Evolutionary conservation across 805 yeast species (phyloP), one percentile per base, ranked within the genome.

Genomic region (Schwanniomyces sp.): DNA sequence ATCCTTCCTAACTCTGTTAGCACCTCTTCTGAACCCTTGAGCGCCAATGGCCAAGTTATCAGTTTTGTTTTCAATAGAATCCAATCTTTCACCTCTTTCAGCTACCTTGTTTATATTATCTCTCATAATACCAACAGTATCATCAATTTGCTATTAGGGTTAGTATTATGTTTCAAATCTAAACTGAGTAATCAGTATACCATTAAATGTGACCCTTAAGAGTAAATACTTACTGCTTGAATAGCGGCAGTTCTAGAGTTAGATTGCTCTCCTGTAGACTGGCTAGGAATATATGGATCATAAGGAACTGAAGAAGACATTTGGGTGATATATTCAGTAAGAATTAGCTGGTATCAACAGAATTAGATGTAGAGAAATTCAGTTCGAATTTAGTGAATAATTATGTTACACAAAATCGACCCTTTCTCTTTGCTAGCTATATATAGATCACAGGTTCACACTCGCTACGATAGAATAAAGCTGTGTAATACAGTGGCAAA

Each of bases 101-200:
- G 96, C 95, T 40, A 91, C 97, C 63, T 90, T 89, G 74, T 90
- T 90, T 73, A 92, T 89, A 75, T 94, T 92, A 62, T 92, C 96
- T 70, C 97, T 81, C 99, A 92, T 94, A 64, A 91, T 87, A 14
- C 96, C 97, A 39, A 94, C 97, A 12, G 99, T 91, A 63, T 90
- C 97, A 69, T 89, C 94, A 65, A 90, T 88, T 78, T 89, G 94
- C 80, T 81, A 58, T 27, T 46, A 32, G 16, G 37, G 65, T 62
- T 63, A 64, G 75, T 67, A 64, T 44, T 48, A 17, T 11, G 14
- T 38, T 34, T 11, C 16, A 14, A 28, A 21, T 27, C 28, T 18
- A 32, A 16, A 16, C 4, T 41, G 44, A 9, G 8, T 14, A 25
- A 37, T 11, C 16, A 16, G 7, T n/a, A n/a, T n/a, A 7, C 26